Conservation (phyloP, 805 yeast genomes). For the Cyberlindnera mississippiensis region DNA sequence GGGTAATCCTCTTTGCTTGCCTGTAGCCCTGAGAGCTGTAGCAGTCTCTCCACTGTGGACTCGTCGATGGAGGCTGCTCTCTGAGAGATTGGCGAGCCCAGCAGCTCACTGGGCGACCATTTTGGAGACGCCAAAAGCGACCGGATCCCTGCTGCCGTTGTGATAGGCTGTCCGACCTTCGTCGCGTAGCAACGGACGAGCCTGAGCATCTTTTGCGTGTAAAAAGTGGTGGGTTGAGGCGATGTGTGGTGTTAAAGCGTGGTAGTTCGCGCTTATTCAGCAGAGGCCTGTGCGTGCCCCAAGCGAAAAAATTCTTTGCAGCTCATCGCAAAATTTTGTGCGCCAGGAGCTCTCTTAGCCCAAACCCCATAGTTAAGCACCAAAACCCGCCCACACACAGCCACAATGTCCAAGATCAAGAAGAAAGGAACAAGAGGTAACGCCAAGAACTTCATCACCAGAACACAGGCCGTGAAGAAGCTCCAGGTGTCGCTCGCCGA, state of each 20-base stretch:
- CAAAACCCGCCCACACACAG: not conserved
- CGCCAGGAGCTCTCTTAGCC: not conserved
- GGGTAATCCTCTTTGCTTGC: conserved; percentile 28
- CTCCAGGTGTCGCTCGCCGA: conserved; percentile 93
- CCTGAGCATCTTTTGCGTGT: conserved; percentile 1
- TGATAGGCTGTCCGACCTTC: conserved; percentile 6
- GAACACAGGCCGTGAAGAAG: conserved; percentile 91
- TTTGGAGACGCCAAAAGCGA: conserved; percentile 15
- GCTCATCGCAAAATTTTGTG: conserved; percentile 4
- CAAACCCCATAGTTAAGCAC: not conserved
- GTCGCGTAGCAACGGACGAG: conserved; percentile 4
- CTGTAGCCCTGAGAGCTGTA: conserved; percentile 49
- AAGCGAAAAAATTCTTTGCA: not conserved
- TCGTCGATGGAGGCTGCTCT: conserved; percentile 11
- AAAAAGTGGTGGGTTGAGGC: no score
- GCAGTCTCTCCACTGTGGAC: conserved; percentile 29
- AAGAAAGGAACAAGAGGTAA: conserved; percentile 84
- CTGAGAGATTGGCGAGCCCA: conserved; percentile 21
- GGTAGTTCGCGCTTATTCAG: no score
- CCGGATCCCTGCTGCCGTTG: conserved; percentile 10
- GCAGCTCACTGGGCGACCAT: conserved; percentile 25
- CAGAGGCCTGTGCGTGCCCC: not conserved
- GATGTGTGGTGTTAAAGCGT: no score
- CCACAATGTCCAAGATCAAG: conserved; percentile 38
- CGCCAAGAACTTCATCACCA: conserved; percentile 87